phyloP scores from a whole-genome alignment of 768 basidiomycete genomes.

The Cystobasidium ongulense region DNA sequence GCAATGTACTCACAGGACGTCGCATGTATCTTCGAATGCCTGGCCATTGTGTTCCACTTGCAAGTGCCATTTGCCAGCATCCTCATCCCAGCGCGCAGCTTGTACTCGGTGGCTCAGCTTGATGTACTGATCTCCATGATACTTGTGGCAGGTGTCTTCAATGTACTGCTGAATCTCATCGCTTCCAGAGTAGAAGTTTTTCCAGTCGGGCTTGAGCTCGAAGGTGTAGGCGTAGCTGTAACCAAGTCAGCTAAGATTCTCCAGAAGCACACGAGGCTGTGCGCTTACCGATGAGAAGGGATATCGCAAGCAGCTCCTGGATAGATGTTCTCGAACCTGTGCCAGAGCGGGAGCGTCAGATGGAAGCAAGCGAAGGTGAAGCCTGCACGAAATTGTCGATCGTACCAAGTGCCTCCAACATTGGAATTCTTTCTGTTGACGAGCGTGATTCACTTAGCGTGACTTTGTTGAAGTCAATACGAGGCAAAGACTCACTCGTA shows the following conservation, averaged over 20 bases:
- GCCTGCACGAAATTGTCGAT: neutral
- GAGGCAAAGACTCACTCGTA: neutral
- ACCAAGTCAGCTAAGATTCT: too few species aligned
- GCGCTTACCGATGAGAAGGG: neutral
- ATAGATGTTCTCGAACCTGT: constrained; percentile 19
- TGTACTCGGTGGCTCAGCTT: constrained; percentile 47
- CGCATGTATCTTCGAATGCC: constrained; percentile 49
- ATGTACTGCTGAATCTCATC: constrained; percentile 57
- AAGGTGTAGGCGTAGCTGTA: constrained; percentile 36
- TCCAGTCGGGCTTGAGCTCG: constrained; percentile 30
- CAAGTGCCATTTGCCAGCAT: constrained; percentile 56
- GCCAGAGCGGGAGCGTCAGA: neutral
- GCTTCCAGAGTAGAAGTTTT: constrained; percentile 51
- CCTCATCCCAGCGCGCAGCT: constrained; percentile 52
- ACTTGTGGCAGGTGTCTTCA: constrained; percentile 42
- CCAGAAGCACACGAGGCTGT: constrained; percentile 46
- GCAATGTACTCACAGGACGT: constrained; percentile 41
- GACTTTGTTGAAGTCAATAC: neutral
- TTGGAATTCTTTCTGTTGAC: constrained; percentile 7
- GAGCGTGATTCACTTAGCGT: neutral
- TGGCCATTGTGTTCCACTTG: constrained; percentile 41
- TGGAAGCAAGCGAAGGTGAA: neutral
- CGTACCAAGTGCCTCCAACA: constrained; percentile 24
- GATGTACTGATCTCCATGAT: constrained; percentile 19
- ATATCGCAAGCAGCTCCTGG: constrained; percentile 7